A percentile compares a stretch with the other conserved stretches of the same genome.
Conservation (phyloP, 805 yeast genomes). For the Metschnikowia borealis region DNA sequence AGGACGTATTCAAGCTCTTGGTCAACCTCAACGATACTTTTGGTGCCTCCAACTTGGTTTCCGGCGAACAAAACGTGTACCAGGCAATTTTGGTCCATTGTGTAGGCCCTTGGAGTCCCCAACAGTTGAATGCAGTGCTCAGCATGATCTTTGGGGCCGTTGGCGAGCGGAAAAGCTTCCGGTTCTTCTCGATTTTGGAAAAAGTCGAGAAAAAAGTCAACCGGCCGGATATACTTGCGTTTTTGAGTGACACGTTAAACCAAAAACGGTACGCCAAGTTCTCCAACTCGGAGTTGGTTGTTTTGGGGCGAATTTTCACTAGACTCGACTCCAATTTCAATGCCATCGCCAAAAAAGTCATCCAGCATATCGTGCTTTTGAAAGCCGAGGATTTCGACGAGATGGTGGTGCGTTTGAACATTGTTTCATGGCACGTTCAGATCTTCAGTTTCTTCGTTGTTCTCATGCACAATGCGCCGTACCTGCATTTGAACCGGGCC, state of each 20-base stretch:
- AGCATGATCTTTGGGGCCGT: constrained; percentile 17
- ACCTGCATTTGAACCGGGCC: constrained; percentile 23
- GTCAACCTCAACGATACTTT: constrained; percentile 32
- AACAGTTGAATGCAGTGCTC: constrained; percentile 13
- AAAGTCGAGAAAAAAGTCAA: constrained; percentile 8
- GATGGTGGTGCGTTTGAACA: constrained; percentile 18
- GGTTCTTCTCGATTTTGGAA: constrained; percentile 18
- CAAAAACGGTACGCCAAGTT: constrained; percentile 18
- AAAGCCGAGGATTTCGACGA: constrained; percentile 25
- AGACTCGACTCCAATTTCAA: constrained; percentile 20
- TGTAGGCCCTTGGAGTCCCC: constrained; percentile 3
- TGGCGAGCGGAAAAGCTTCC: constrained; percentile 18
- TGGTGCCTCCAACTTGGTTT: constrained; percentile 23
- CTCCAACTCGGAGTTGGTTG: constrained; percentile 17
- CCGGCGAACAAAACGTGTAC: constrained; percentile 10
- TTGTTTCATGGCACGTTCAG: constrained; percentile 28
- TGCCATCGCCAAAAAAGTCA: constrained; percentile 28
- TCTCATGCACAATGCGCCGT: constrained; percentile 36
- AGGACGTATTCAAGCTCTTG: constrained; percentile 21
- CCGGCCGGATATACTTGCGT: constrained; percentile 12
- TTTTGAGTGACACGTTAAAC: constrained; percentile 19
- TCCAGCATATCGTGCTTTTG: constrained; percentile 31
- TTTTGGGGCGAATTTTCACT: constrained; percentile 21
- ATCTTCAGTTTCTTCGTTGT: constrained; percentile 30
- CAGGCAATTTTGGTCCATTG: constrained; percentile 9